These are phyloP conservation scores for Amborella trichopoda DNA, from an alignment of 164 flowering plant species.

Conservation along the genomic window DNA sequence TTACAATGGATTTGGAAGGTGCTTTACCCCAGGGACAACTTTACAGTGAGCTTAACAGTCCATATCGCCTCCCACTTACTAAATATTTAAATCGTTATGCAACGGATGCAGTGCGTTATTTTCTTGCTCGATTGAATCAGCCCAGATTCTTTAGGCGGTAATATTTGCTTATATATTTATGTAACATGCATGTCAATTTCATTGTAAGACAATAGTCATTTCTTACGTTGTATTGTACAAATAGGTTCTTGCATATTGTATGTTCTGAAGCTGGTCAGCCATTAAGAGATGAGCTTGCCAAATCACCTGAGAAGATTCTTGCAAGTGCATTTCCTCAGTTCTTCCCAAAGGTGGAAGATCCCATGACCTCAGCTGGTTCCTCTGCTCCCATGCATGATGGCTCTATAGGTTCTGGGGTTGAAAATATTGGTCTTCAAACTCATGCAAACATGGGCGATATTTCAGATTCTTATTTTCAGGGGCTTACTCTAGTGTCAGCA, in stretches of 20 bases:
- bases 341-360: conserved; percentile 41
- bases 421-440: conserved; percentile 18
- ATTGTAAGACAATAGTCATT: too few relatives aligned
- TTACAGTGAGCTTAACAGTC: conserved; percentile 97
- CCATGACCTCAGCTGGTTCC: conserved; percentile 13
- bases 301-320: conserved; percentile 88
- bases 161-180: too few relatives aligned
- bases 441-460: conserved; percentile 20
- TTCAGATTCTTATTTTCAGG: conserved; percentile 85
- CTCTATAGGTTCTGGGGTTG: conserved; percentile 24
- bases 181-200: too few relatives aligned
- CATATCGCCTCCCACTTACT: conserved; percentile 93
- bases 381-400: conserved; percentile 43
- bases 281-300: conserved; percentile 96
- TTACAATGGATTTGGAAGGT: conserved; percentile 88
- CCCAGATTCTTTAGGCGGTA: conserved; percentile 92
- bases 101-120: conserved; percentile 80
- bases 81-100: conserved; percentile 88
- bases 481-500: conserved; percentile 71
- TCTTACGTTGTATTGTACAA: not conserved
- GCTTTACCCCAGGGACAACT: conserved; percentile 88
- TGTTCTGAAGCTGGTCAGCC: conserved; percentile 98
- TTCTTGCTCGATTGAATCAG: conserved; percentile 75
- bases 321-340: conserved; percentile 73
- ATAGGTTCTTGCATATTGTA: conserved; percentile 92